A percentile compares a stretch with the other conserved stretches of the same genome.
phyloP scores from a whole-genome alignment of 108 stramenopile genomes.

The Nitzschia putrida region DNA sequence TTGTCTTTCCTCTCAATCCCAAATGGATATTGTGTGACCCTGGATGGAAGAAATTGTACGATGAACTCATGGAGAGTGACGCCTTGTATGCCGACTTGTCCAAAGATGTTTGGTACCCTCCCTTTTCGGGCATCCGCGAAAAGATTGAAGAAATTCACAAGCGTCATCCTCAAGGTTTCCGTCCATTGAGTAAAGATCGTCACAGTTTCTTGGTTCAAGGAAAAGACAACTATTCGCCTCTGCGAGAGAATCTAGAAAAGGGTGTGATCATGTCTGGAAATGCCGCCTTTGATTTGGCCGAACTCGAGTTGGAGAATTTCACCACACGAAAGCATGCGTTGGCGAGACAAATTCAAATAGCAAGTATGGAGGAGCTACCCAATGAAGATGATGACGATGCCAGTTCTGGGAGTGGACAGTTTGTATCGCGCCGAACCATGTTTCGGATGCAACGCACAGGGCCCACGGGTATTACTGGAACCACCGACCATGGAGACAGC shows the following conservation, averaged over 20 bases:
- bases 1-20: slow-evolving; percentile 72
- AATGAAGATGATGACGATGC: slow-evolving; percentile 4
- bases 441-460: slow-evolving; percentile 10
- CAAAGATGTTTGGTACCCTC: slow-evolving; percentile 63
- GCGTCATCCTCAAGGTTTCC: slow-evolving; percentile 65
- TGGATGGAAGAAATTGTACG: slow-evolving; percentile 71
- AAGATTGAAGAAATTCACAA: slow-evolving; percentile 55
- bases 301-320: slow-evolving; percentile 39
- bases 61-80: slow-evolving; percentile 52
- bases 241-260: slow-evolving; percentile 26
- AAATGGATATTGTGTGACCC: slow-evolving; percentile 73
- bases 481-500: not conserved
- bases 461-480: not conserved
- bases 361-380: slow-evolving; percentile 10
- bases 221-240: slow-evolving; percentile 17
- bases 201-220: slow-evolving; percentile 1
- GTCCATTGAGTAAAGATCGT: not conserved
- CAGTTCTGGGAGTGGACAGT: not conserved
- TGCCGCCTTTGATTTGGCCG: slow-evolving; percentile 37
- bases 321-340: slow-evolving; percentile 20
- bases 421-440: slow-evolving; percentile 2
- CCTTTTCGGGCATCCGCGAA: slow-evolving; percentile 51
- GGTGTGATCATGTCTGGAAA: slow-evolving; percentile 33
- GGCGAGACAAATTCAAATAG: slow-evolving; percentile 23
- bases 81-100: slow-evolving; percentile 49